These are phyloP conservation scores for Phyllosticta citriasiana DNA, from an alignment of 2,329 filamentous ascomycete genomes.

Conservation along the genomic window DNA sequence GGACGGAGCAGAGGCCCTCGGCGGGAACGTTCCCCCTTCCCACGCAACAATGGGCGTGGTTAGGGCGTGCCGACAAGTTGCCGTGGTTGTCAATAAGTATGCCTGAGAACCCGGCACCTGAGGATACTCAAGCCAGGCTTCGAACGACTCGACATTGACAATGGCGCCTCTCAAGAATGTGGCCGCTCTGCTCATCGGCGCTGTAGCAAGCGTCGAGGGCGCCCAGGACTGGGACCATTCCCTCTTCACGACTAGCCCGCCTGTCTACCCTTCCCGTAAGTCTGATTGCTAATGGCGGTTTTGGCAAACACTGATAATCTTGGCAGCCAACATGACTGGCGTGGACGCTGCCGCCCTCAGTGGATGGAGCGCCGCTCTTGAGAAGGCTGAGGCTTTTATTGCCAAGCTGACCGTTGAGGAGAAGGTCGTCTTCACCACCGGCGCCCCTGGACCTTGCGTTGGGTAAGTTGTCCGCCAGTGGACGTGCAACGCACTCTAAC, in stretches of 20 bases:
- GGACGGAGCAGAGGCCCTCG: not conserved
- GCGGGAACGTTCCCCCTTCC: not conserved
- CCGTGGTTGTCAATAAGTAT: not conserved
- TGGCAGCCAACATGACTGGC: slow-evolving; percentile 8
- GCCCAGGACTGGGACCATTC: slow-evolving; percentile 12
- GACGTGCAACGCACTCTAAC: not conserved
- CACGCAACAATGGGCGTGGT: not conserved
- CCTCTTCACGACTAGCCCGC: slow-evolving; percentile 11
- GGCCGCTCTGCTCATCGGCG: slow-evolving; percentile 6
- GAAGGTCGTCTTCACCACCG: slow-evolving; percentile 31
- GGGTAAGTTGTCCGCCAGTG: slow-evolving; percentile 14
- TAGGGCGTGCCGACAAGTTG: not conserved
- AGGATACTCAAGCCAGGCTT: slow-evolving; percentile 4
- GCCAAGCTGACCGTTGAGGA: slow-evolving; percentile 28
- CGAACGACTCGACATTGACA: slow-evolving; percentile 2
- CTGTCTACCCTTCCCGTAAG: slow-evolving; percentile 12
- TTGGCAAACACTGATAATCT: not conserved
- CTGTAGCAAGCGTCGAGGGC: slow-evolving; percentile 6
- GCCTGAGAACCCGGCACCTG: not conserved
- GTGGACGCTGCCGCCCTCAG: not conserved
- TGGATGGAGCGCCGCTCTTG: slow-evolving; percentile 26
- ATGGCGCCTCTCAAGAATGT: slow-evolving; percentile 9
- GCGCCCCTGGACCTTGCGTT: slow-evolving; percentile 25
- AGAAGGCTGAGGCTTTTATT: slow-evolving; percentile 26
- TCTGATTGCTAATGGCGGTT: not conserved